phyloP scores from a whole-genome alignment of 1,139 yeast genomes.

The Blastobotrys apis region DNA sequence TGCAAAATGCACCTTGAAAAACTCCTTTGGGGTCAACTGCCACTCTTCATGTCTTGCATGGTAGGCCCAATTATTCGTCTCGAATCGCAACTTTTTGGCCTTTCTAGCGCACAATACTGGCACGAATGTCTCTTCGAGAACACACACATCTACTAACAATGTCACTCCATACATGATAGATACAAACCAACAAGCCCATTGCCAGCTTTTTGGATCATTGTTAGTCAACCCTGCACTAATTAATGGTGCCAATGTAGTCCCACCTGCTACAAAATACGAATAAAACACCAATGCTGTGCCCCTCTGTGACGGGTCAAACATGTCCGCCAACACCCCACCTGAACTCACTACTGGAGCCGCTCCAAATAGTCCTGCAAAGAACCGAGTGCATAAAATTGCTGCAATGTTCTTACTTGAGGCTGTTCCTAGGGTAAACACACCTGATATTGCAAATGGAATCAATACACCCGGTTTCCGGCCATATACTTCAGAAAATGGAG shows the following conservation, averaged over 20 bases:
- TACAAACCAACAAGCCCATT: constrained; percentile 60
- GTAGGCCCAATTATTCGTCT: constrained; percentile 52
- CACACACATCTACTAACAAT: constrained; percentile 43
- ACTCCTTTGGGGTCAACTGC: constrained; percentile 39
- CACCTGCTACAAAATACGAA: constrained; percentile 64
- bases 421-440: constrained; percentile 28
- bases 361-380: constrained; percentile 68
- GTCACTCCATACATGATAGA: constrained; percentile 60
- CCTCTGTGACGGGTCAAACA: constrained; percentile 56
- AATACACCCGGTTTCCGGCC: constrained; percentile 71
- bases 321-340: constrained; percentile 75
- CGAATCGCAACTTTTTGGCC: constrained; percentile 53
- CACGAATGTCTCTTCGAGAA: constrained; percentile 69
- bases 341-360: constrained; percentile 72
- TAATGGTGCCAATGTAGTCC: constrained; percentile 70
- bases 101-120: constrained; percentile 58
- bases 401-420: constrained; percentile 45
- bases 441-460: constrained; percentile 56
- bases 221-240: constrained; percentile 61
- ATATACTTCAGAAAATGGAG: constrained; percentile 73
- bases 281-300: constrained; percentile 70
- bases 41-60: constrained; percentile 44
- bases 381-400: constrained; percentile 61
- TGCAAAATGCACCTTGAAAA: constrained; percentile 38
- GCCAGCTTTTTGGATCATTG: constrained; percentile 47